Percentiles rank a stretch among this genome's conserved stretches.
These are phyloP conservation scores for Metarhizium brunneum DNA, from an alignment of 2,329 filamentous ascomycete genomes.

Conservation along the genomic window DNA sequence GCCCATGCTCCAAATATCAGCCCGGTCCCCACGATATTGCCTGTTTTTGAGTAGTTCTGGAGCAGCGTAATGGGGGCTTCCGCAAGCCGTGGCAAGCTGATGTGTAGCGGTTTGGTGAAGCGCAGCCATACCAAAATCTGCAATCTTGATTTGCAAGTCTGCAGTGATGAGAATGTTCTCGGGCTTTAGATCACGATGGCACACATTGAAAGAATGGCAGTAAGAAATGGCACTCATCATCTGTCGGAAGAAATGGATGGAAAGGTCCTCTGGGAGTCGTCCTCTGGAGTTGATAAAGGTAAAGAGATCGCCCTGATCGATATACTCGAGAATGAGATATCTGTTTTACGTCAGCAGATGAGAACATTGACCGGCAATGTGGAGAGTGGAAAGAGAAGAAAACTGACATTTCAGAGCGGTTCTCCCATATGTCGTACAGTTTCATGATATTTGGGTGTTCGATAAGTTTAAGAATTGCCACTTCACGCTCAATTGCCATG, in stretches of 20 bases:
- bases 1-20: constrained; percentile 91
- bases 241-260: constrained; percentile 81
- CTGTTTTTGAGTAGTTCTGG: constrained; percentile 77
- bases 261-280: constrained; percentile 68
- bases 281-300: constrained; percentile 70
- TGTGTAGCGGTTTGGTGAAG: constrained; percentile 72
- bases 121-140: constrained; percentile 97
- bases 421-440: constrained; percentile 96
- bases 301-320: constrained; percentile 73
- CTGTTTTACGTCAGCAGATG: constrained; percentile 35
- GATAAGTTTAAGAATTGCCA: constrained; percentile 93
- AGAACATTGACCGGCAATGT: background rate
- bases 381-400: background rate
- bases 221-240: constrained; percentile 88
- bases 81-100: constrained; percentile 80
- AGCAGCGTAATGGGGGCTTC: constrained; percentile 93
- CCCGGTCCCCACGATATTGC: constrained; percentile 73
- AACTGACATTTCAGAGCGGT: constrained; percentile 81
- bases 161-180: constrained; percentile 88
- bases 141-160: constrained; percentile 75
- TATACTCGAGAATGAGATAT: constrained; percentile 89
- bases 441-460: constrained; percentile 93
- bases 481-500: constrained; percentile 84
- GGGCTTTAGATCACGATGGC: constrained; percentile 91
- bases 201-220: constrained; percentile 90